Evolutionary conservation across 2,329 filamentous ascomycete genomes (phyloP).

Genomic region (Pseudogymnoascus verrucosus): DNA sequence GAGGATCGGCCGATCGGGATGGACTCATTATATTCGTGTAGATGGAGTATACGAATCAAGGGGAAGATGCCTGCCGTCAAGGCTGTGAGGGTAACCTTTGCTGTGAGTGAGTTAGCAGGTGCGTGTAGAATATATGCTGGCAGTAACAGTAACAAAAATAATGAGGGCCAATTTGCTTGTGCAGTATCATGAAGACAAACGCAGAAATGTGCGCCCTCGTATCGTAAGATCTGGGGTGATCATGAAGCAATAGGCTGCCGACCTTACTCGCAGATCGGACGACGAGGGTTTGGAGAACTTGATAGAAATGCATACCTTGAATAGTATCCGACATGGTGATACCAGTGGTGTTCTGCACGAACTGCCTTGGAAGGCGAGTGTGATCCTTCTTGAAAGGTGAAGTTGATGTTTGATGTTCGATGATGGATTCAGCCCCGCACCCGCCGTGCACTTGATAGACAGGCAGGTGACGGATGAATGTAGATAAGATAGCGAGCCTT

Average conservation of each 20-base stretch:
- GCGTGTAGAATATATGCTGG: not conserved
- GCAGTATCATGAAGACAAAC: not conserved
- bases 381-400: not conserved
- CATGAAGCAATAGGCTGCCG: not conserved
- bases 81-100: slow-evolving; percentile 8
- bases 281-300: not conserved
- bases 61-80: slow-evolving; percentile 9
- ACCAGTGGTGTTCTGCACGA: not conserved
- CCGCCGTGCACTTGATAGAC: not conserved
- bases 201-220: not conserved
- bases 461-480: slow-evolving; percentile 3
- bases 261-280: not conserved
- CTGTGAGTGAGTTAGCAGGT: not conserved
- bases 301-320: not conserved
- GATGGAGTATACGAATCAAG: not conserved
- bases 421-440: not conserved
- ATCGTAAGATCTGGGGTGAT: not conserved
- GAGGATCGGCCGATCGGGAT: slow-evolving; percentile 38
- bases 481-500: not conserved
- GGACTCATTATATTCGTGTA: not conserved
- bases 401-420: not conserved
- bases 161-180: not conserved
- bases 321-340: not conserved
- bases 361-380: not conserved
- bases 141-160: not conserved